Evolutionary conservation across 2,329 filamentous ascomycete genomes (phyloP), one percentile per base, ranked within the genome.

Genomic region (Cytospora mali): DNA sequence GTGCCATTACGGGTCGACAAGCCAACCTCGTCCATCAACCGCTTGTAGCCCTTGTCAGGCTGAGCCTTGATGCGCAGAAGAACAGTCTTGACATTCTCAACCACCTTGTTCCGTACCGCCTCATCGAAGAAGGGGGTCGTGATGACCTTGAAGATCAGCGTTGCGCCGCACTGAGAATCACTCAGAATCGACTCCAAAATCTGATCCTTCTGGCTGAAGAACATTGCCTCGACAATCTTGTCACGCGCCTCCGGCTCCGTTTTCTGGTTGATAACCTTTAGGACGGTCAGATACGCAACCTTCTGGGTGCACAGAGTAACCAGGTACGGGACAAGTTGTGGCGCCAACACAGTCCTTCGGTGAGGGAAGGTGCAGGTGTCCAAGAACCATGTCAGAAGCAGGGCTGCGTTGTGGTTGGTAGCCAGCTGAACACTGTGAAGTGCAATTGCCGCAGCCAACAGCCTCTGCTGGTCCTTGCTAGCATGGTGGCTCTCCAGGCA

Each of bases 201-300:
- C 69, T 93, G 88, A 70, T 98, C 92, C 66, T 94, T 91, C 3
- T 88, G 85, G 10, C 91, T 93, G 77, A 97, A 96, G 83, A 99
- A 98, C 35, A 99, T 80, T 2, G 94, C 93, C 74, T 92, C 90
- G 48, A 98, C 81, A 46, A 99, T 92, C 54, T 86, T 90, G 71
- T 99, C 94, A 14, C 95, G 87, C 4, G 95, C 95, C 66, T 98
- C 94, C 0, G 91, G 84, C 77, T 99, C 95, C 35, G 93, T 91
- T 73, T 96, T 93, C 76, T 99, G 95, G 74, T 99, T 99, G 76
- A 99, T 96, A 56, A 98, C 93, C 80, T 99, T 99, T 62, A 99
- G 82, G 1, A 99, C 94, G 0, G 95, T 99, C 65, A 98, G 82
- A 72, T 98, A 98, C 0, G 95, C 95, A 61, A 99, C 94, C 81